Base-by-base conservation (phyloP, 192 early-diverging fungal genomes). In the Gigaspora rosea region DNA sequence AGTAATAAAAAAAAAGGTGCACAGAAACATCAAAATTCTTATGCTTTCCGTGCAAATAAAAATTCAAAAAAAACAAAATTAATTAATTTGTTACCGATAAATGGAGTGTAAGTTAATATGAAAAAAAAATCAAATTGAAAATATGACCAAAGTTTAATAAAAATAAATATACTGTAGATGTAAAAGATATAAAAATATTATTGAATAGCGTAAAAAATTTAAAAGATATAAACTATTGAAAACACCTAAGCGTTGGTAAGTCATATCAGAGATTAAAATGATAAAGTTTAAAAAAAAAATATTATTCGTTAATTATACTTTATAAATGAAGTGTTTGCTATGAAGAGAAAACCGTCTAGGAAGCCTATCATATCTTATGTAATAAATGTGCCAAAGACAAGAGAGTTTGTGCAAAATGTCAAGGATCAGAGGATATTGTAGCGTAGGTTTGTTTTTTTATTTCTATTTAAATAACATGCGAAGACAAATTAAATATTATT, bases 141-240 rank as follows among this genome's bases (percentile, higher is more conserved):
- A 52, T 12, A 41, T 16, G 0, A 8, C 8, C 8, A 35, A 18
- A 33, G 32, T 20, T 32, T 9, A 46, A 52, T n/a, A 33, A 51
- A 52, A 59, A 4, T 10, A 15, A 6, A 36, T 33, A 27, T 65
- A 47, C 52, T 27, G 9, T 56, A 76, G 74, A 56, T 94, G 92
- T 79, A 78, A 88, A 64, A 84, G 88, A 57, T 94, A 91, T 82
- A 90, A 88, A 18, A 91, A 94, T 59, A 89, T 93, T 51, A 86
- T 95, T 32, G 77, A 89, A 82, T 94, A 90, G 91, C 86, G 93
- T 67, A 97, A 99, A 82, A 92, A 94, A 82, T 95, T 94, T 87
- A 91, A 91, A 81, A 96, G 98, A 84, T 99, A 99, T 86, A 99
- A 98, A 88, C 95, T 95, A 49, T 88, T 99, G 79, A 95, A 95